Base-by-base conservation (phyloP, 495 filamentous ascomycete species). In the Trichoderma orchidacearum region DNA sequence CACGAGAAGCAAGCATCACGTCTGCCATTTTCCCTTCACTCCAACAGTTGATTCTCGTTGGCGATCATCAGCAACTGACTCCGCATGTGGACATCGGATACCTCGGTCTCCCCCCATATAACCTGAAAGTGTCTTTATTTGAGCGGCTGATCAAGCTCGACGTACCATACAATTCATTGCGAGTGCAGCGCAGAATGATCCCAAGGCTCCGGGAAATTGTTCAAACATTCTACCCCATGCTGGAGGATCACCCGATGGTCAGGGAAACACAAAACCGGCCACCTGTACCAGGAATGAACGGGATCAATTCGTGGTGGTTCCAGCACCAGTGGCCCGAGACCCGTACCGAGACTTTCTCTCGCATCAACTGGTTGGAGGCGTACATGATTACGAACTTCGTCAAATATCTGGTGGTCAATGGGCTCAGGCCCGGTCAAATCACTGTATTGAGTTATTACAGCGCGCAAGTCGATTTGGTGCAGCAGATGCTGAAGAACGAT, bases 401-500 rank as follows among this genome's bases (percentile, higher is more conserved):
- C 54, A 67, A 80, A 23, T 87, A 96, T 61, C 79, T 98, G 0
- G 62, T 84, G 0, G 63, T 77, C 29, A 95, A 90, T 58, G 85
- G 84, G 0, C 70, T 83, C 2, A 51, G 68, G 0, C 34, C 75
- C 0, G 60, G 64, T 0, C 70, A 85, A 7, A 93, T 98, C 59
- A 96, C 91, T 0, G 71, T 98, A 21, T 68, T 98, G 38, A 96
- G 90, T 0, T 93, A 94, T 64, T 96, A 98, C 71, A 87, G 88
- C 48, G 92, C 89, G 13, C 92, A 98, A 61, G 76, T 83, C 35
- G 86, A 87, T 61, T 65, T 72, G 3, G 70, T 96, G 59, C 18
- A 74, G 83, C 48, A 58, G 65, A 0, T 75, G 78, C 30, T 53
- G 9, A 7, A 31, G 7, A 12, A 8, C 51, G 18, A 64, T 67